Evolutionary conservation across 176 grass and related monocot genomes (phyloP), one percentile per base, ranked within the genome.

Genomic region (Triticum monococcum): DNA sequence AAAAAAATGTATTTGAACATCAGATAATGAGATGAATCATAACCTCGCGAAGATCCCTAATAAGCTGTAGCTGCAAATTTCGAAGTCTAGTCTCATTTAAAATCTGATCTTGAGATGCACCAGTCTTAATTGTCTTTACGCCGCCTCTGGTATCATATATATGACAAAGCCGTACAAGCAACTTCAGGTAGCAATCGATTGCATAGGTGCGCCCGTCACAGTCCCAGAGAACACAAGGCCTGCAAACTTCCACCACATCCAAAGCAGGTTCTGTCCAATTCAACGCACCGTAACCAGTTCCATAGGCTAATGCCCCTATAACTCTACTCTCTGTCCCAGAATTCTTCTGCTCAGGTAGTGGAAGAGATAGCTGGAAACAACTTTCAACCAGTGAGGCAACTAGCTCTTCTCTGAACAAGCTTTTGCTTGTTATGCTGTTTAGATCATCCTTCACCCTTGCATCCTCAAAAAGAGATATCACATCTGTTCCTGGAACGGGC

Each of bases 101-200:
- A 87, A 99, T 96, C 90, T 99, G 97, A 81, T 99, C 97, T 88
- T 99, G 97, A 28, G 94, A 96, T 86, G 97, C 94, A 88, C 97
- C 97, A 36, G 90, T 56, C 80, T 99, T 96, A 57, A 99, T 88
- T 75, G 91, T 99, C 84, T 99, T 99, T 52, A 99, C 97, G 74
- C 97, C 94, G 76, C 94, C 97, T 91, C 94, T 94, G 25, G 90
- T 94, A 77, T 99, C 97, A 57, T 99, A 96, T 86, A 99, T 96
- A 87, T 94, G 97, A 74, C 94, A 99, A 85, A 99, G 92, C 66
- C 92, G 92, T 26, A 99, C 94, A 64, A 99, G 94, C 82, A 99
- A 94, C 84, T 96, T 96, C 38, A 99, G 81, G 67, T 99, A 99
- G 71, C 97, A 99, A 86, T 96, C 94, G 64, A 96, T 94, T 75